Evolutionary conservation across 2,329 filamentous ascomycete species (phyloP), one percentile per base, ranked within the genome.

Genomic region (Byssochlamys sp.): DNA sequence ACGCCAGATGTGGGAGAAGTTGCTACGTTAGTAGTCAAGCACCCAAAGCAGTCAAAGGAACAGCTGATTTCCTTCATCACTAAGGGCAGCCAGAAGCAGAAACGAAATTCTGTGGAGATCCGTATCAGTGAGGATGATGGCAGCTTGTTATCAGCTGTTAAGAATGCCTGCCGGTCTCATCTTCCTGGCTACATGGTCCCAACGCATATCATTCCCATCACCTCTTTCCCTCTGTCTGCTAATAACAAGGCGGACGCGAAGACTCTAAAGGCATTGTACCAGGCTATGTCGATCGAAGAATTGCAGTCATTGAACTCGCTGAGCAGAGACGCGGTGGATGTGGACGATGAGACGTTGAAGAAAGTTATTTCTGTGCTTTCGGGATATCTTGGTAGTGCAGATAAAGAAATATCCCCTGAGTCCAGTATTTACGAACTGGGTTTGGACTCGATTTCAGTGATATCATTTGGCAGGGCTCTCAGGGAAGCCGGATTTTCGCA

Each of bases 161-260:
- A 80, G 62, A 75, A 80, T 26, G 81, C 84, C n/a, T 96, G 91
- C 63, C 81, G 82, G 33, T 76, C 81, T 1, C 83, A 78, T 25
- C 79, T 96, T 2, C 89, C 91, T 0, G 82, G 81, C 0, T 96
- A 96, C 69, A 96, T 96, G 91, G 83, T 96, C 1, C 92, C 91
- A 0, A 91, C 90, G 0, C 89, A 94, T 66, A 84, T 95, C 58
- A 76, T 96, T 26, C 82, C 81, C 2, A 74, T 96, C 6, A 80
- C 84, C 0, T 79, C 76, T 6, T 84, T 96, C 56, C 91, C 91
- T 0, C 77, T 96, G 0, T 95, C 90, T 1, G 77, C 88, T 5
- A 96, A 96, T 70, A 96, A 96, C 72, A 96, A 96, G 69, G 87
- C 88, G 0, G 91, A 96, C 65, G 79, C 80, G 5, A 92, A 88